Base-by-base conservation (phyloP, 2,329 filamentous ascomycete species). In the Paraconiothyrium brasiliense region DNA sequence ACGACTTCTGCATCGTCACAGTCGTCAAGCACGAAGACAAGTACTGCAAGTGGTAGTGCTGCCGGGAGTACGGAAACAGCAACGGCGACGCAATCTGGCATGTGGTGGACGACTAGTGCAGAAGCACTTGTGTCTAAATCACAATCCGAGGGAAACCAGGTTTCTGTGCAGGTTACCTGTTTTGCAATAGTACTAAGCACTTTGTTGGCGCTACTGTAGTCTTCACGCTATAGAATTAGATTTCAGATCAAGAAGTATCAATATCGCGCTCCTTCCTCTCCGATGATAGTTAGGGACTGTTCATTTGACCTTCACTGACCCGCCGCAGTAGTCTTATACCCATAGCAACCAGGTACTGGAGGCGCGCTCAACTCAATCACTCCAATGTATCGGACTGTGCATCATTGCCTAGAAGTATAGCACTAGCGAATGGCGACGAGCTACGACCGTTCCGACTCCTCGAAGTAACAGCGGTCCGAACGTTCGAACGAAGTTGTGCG, bases 91-190 rank as follows among this genome's bases (percentile, higher is more conserved):
- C 16, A 20, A 20, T 14, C 32, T 9, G 32, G 48, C 4, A 32
- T 32, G 48, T 32, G 11, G 24, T 51, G 48, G 48, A 51, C 48
- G 24, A n/a, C 24, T 13, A 51, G 48, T 20, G 48, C 48, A 8
- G 37, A 39, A 39, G 37, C 37, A 39, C 37, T 39, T 39, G 13
- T 39, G 4, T 39, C 37, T 13, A 39, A 39, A 13, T 13, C 37
- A 39, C 37, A 39, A 16, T 39, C 37, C 16, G 37, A 16, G 37
- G 37, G 37, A 13, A 2, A 6, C 37, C 37, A 14, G 16, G 13
- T 39, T 39, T 39, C 37, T 16, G 37, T 16, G 10, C 13, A 16
- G 5, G 6, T 1, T 13, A 39, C 10, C 14, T 39, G 37, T 13
- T 39, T 14, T 16, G 37, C 13, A 39, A 16, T 39, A 39, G 37